phyloP scores from a whole-genome alignment of 495 filamentous ascomycete genomes.

The Neurospora tetraspora region DNA sequence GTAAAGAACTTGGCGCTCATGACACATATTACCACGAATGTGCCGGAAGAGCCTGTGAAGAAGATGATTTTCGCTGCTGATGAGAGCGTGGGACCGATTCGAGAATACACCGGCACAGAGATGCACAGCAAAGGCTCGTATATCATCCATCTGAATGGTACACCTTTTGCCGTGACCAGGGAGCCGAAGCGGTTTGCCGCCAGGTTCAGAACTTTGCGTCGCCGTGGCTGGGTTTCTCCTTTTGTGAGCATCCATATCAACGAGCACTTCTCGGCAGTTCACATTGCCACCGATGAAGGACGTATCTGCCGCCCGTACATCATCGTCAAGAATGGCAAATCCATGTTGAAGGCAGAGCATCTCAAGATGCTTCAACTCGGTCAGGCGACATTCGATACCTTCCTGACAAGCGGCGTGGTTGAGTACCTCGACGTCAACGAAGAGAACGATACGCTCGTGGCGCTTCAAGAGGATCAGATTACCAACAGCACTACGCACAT shows the following conservation, averaged over 20 bases:
- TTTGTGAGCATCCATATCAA: conserved; percentile 96
- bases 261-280: conserved; percentile 78
- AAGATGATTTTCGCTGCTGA: conserved; percentile 78
- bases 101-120: conserved; percentile 62
- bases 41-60: conserved; percentile 79
- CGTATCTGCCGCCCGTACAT: conserved; percentile 92
- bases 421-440: conserved; percentile 98
- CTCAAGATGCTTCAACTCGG: conserved; percentile 71
- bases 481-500: conserved; percentile 76
- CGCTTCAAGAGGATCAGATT: conserved; percentile 77
- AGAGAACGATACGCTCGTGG: conserved; percentile 91
- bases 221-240: conserved; percentile 81
- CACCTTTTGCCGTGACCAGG: conserved; percentile 72
- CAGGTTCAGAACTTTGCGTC: conserved; percentile 71
- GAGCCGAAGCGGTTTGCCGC: conserved; percentile 75
- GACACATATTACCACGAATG: conserved; percentile 96
- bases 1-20: conserved; percentile 98
- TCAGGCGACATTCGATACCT: conserved; percentile 82
- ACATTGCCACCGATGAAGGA: conserved; percentile 94
- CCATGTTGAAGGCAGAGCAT: conserved; percentile 65
- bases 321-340: conserved; percentile 76
- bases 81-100: conserved; percentile 40
- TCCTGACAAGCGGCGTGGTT: conserved; percentile 76
- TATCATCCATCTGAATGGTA: conserved; percentile 90
- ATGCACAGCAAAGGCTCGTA: conserved; percentile 76